Base-by-base conservation (phyloP, 2,329 filamentous ascomycete species). In the Teratosphaeriaceae sp. region DNA sequence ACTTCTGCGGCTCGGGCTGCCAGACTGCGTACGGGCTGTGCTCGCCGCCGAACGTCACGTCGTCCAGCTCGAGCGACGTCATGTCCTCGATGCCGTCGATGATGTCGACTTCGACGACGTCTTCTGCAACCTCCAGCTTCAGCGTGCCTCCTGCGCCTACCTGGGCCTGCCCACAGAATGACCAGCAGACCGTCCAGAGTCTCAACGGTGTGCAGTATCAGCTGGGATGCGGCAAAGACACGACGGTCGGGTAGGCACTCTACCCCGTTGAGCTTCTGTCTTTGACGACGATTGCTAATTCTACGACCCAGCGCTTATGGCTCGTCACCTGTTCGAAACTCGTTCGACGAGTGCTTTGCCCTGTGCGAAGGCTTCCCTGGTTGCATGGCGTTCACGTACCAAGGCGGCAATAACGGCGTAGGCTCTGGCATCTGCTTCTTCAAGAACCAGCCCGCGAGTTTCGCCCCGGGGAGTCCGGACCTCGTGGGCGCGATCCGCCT, bases 351-450 rank as follows among this genome's bases (percentile, higher is more conserved):
- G 13, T 58, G 54, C 31, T 55, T 57, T 43, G 40, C 29, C 6
- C 41, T 52, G 9, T 57, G 56, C 38, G 52, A 55, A 26, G 33
- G 19, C 27, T 40, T 38, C 8, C 15, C 44, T 3, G 46, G 39
- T n/a, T 58, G 54, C 43, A 48, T 44, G 12, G 55, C 44, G 2
- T 56, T 51, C 45, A 49, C 45, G 2, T 58, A 53, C 38, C 37
- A 45, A 1, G 50, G 52, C 15, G 48, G 48, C 12, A 44, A 44
- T 11, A 49, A 53, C 34, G 53, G 55, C 11, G 43, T 42, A 19
- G 54, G 55, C 21, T 41, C 47, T 11, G 56, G 56, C n/a, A 52
- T 43, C 6, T 58, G 56, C 35, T 54, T 45, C 39, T 41, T 57
- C 13, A 55, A 55, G 23, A 43, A 35, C 13, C 23, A 31, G 19